Conservation (phyloP, 2,329 filamentous ascomycete species). For the Pseudocercospora fijiensis region DNA sequence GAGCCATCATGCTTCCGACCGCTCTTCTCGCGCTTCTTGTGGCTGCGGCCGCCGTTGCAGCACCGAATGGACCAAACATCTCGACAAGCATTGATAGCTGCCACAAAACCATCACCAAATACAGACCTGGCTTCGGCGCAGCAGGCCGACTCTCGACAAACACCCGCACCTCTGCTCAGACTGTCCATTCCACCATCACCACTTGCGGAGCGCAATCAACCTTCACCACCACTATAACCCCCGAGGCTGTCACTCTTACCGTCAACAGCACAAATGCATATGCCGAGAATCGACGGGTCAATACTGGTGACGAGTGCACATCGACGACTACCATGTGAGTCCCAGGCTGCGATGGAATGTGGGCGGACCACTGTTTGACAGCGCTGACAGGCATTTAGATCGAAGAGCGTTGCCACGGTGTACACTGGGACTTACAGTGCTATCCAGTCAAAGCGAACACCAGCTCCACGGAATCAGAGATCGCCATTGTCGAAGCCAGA, state of each 20-base stretch:
- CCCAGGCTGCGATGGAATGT: neutral
- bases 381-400: constrained; percentile 13
- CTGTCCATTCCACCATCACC: constrained; percentile 24
- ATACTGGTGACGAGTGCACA: constrained; percentile 18
- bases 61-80: constrained; percentile 9
- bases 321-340: constrained; percentile 27
- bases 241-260: constrained; percentile 21
- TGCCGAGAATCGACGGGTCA: constrained; percentile 1
- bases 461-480: constrained; percentile 19
- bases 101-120: constrained; percentile 22
- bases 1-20: constrained; percentile 12
- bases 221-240: constrained; percentile 24
- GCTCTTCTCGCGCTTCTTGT: constrained; percentile 15
- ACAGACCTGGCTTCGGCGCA: constrained; percentile 14
- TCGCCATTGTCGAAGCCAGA: constrained; percentile 9
- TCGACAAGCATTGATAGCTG: constrained; percentile 20
- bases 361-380: neutral
- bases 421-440: constrained; percentile 31
- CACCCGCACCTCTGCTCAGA: constrained; percentile 21
- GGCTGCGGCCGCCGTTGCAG: constrained; percentile 9
- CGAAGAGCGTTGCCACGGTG: constrained; percentile 23
- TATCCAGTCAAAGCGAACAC: constrained; percentile 27
- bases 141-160: constrained; percentile 17
- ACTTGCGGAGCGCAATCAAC: constrained; percentile 21
- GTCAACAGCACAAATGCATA: constrained; percentile 8